These are phyloP conservation scores for Ilex paraguariensis DNA, from an alignment of 305 asterid genomes.

Conservation along the genomic window DNA sequence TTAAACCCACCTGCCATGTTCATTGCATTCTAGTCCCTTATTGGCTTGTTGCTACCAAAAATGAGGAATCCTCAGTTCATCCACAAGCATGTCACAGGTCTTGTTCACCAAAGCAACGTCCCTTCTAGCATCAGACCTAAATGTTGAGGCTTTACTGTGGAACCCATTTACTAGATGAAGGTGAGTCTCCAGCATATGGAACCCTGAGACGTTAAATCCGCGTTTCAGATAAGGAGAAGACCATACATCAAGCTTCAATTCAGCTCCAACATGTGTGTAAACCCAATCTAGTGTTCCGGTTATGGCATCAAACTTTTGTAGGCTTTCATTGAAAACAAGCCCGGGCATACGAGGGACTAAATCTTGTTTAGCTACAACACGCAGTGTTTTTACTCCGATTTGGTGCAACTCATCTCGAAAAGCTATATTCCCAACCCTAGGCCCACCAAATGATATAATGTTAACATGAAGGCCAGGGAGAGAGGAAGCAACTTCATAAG, in stretches of 20 bases:
- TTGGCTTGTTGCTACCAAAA: too few relatives aligned
- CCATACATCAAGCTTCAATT: conserved; percentile 50
- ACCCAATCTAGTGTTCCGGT: conserved; percentile 45
- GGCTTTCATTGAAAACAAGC: conserved; percentile 24
- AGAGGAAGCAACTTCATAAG: conserved; percentile 50
- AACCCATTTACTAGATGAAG: conserved; percentile 69
- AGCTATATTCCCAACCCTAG: too few relatives aligned
- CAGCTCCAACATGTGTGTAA: conserved; percentile 74
- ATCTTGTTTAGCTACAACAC: conserved; percentile 53
- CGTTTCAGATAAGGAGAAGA: conserved; percentile 55
- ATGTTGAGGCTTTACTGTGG: conserved; percentile 28
- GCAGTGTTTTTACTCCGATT: conserved; percentile 55
- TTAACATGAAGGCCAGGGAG: too few relatives aligned
- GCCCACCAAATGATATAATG: too few relatives aligned
- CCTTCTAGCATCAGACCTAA: conserved; percentile 55
- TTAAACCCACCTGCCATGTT: too few relatives aligned
- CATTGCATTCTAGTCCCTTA: too few relatives aligned
- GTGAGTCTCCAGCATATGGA: conserved; percentile 72
- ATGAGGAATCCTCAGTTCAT: too few relatives aligned
- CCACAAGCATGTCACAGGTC: conserved; percentile 30
- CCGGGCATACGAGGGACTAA: conserved; percentile 71
- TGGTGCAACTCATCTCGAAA: conserved; percentile 22
- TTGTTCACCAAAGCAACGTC: conserved; percentile 76
- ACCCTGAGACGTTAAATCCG: conserved; percentile 50
- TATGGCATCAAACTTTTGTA: conserved; percentile 37